Conservation (phyloP, 345 rosid genomes). For the Pugionium cornutum region DNA sequence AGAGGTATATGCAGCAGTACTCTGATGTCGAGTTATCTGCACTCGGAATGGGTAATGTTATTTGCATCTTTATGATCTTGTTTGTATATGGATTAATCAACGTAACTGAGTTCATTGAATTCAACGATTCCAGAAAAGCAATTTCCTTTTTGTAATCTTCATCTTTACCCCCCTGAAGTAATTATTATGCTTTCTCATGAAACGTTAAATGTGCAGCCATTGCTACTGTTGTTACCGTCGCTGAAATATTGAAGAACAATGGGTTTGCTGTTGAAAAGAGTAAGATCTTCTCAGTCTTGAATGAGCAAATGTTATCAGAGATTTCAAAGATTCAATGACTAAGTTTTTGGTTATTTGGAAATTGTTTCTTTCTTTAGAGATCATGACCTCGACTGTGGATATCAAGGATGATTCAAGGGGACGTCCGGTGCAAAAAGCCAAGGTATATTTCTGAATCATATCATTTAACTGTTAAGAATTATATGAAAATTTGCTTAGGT, state of each 20-base stretch:
- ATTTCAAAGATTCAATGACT: neutral
- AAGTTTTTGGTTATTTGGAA: neutral
- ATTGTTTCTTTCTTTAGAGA: conserved; percentile 47
- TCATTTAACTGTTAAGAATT: no score
- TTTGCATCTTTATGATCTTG: conserved; percentile 9
- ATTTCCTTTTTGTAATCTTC: conserved; percentile 2
- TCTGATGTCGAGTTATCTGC: conserved; percentile 89
- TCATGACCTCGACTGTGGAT: conserved; percentile 79
- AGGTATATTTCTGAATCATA: conserved; percentile 43
- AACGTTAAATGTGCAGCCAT: conserved; percentile 59
- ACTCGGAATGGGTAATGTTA: conserved; percentile 87
- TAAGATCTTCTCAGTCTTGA: conserved; percentile 37
- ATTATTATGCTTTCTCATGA: no score
- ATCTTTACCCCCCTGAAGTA: neutral
- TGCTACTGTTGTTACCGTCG: conserved; percentile 83
- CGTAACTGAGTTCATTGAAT: conserved; percentile 26
- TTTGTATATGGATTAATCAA: conserved; percentile 13
- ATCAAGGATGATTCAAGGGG: conserved; percentile 84
- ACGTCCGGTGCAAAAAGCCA: conserved; percentile 80
- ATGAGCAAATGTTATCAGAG: neutral
- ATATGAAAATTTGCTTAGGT: neutral
- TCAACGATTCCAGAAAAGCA: neutral
- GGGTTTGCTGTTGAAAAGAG: conserved; percentile 71
- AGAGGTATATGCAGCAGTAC: conserved; percentile 95
- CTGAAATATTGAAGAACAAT: conserved; percentile 56